A percentile compares a stretch with the other conserved stretches of the same genome.
Conservation (phyloP, 805 yeast genomes). For the Ogataea siamensis region DNA sequence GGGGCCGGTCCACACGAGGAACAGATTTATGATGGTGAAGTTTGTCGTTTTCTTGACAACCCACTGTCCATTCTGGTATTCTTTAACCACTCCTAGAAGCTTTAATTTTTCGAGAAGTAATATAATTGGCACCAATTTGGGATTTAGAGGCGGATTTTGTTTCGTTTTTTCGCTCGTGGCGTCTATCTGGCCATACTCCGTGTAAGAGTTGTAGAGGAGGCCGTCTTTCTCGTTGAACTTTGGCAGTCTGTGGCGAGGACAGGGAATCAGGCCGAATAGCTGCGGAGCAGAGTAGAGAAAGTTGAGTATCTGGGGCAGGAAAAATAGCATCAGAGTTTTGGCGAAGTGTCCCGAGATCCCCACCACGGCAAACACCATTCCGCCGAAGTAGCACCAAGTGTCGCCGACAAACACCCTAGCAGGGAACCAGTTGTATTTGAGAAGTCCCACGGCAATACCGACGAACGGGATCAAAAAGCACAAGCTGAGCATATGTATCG, state of each 20-base stretch:
- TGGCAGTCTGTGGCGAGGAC: constrained; percentile 96
- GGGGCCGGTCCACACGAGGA: constrained; percentile 87
- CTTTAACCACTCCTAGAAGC: constrained; percentile 45
- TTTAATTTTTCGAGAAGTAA: constrained; percentile 44
- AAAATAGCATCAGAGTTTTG: constrained; percentile 81
- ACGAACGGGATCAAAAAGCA: constrained; percentile 80
- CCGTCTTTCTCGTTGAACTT: constrained; percentile 66
- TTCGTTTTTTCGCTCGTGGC: constrained; percentile 5
- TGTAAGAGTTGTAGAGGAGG: constrained; percentile 69
- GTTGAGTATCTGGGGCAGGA: constrained; percentile 88
- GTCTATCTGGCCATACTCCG: constrained; percentile 36
- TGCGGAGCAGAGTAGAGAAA: constrained; percentile 93
- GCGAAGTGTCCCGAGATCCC: constrained; percentile 96
- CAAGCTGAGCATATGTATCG: constrained; percentile 79
- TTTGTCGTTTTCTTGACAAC: constrained; percentile 55
- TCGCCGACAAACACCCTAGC: constrained; percentile 96
- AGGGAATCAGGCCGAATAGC: constrained; percentile 78
- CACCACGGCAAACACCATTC: constrained; percentile 97
- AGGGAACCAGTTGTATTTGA: constrained; percentile 85
- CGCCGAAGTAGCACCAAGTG: constrained; percentile 96
- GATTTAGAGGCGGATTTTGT: constrained; percentile 24
- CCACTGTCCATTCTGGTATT: constrained; percentile 24
- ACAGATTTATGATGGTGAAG: constrained; percentile 82
- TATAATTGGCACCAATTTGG: constrained; percentile 37
- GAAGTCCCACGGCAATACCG: constrained; percentile 77